Evolutionary conservation across 306 rosid genomes (phyloP).

Genomic region (Cyamopsis tetragonoloba): DNA sequence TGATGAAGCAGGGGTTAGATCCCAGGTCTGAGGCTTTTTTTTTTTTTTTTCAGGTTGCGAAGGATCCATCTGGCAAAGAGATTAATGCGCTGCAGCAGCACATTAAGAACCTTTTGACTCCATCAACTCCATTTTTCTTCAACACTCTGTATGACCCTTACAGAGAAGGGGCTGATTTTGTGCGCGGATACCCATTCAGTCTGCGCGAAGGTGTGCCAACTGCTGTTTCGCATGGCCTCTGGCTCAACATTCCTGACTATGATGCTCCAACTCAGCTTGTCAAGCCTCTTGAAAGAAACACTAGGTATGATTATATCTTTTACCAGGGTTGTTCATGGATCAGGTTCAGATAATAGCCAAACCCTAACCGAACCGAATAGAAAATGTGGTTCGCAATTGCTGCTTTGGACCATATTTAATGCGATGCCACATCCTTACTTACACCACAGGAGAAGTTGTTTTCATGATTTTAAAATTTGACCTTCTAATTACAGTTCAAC

Average conservation of each 20-base stretch:
- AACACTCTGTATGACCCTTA: constrained; percentile 85
- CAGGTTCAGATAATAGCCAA: no score
- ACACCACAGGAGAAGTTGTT: no score
- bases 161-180: constrained; percentile 75
- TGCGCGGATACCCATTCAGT: constrained; percentile 85
- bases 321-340: no score
- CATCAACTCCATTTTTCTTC: constrained; percentile 80
- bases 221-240: constrained; percentile 77
- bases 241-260: constrained; percentile 86
- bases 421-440: no score
- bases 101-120: constrained; percentile 63
- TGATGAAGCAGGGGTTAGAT: not conserved
- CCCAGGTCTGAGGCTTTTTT: not conserved
- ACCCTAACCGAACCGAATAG: no score
- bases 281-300: constrained; percentile 77
- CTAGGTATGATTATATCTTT: constrained; percentile 33
- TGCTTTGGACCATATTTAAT: no score
- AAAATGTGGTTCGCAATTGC: no score
- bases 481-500: no score
- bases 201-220: constrained; percentile 78
- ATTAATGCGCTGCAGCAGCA: constrained; percentile 80
- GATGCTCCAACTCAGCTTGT: constrained; percentile 96
- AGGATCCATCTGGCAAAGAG: constrained; percentile 71
- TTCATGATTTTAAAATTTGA: no score
- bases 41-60: constrained; percentile 58